Evolutionary conservation across 768 basidiomycete species (phyloP).

Genomic region (Trametes sanguinea): DNA sequence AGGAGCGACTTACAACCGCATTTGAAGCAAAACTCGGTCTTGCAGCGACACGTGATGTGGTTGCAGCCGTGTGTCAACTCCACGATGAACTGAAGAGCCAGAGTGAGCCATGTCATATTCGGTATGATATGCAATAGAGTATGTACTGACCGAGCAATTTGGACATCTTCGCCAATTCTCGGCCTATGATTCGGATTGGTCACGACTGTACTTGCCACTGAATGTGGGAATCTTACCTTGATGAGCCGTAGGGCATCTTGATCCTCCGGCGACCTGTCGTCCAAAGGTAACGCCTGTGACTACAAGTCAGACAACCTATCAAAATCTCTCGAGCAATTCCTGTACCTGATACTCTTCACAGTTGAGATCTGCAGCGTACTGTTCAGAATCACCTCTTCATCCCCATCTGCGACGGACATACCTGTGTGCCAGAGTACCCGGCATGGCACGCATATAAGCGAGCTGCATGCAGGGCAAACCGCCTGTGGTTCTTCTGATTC

Average conservation of each 20-base stretch:
- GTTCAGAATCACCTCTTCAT: background rate
- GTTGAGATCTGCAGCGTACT: slow-evolving; percentile 25
- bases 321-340: too few relatives aligned
- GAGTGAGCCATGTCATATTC: background rate
- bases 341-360: slow-evolving; percentile 37
- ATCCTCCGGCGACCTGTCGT: slow-evolving; percentile 43
- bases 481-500: slow-evolving; percentile 38
- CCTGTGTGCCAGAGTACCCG: slow-evolving; percentile 39
- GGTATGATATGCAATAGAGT: background rate
- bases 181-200: slow-evolving; percentile 28
- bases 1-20: slow-evolving; percentile 37
- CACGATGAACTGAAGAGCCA: slow-evolving; percentile 24
- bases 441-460: slow-evolving; percentile 39
- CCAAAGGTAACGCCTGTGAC: slow-evolving; percentile 37
- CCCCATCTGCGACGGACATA: slow-evolving; percentile 11
- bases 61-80: slow-evolving; percentile 36
- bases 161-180: slow-evolving; percentile 43
- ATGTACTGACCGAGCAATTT: slow-evolving; percentile 29
- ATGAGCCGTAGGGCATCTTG: slow-evolving; percentile 36
- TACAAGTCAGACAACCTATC: background rate
- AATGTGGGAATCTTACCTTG: slow-evolving; percentile 28
- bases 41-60: slow-evolving; percentile 42
- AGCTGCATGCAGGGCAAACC: slow-evolving; percentile 37
- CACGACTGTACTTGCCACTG: background rate
- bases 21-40: slow-evolving; percentile 42